Evolutionary conservation across 129 eudicot genomes (phyloP), one percentile per base, ranked within the genome.

Genomic region (Logfia minima): DNA sequence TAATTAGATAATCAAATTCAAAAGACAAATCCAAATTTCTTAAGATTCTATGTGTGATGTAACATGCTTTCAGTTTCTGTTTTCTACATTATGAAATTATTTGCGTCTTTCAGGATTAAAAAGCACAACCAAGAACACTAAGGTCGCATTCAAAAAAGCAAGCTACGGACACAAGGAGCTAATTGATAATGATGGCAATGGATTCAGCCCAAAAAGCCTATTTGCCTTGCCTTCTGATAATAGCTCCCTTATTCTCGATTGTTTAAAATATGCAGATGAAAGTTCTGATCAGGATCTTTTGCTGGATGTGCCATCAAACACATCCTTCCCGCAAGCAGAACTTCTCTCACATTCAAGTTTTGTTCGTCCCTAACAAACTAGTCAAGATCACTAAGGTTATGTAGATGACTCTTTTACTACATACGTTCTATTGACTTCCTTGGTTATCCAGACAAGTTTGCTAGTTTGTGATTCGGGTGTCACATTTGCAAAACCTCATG

Each of bases 271-370:
- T 55, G 86, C 66, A 29, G 87, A 82, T 74, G 89, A 88, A 31
- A 83, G 69, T 80, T 82, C 84, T 35, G 91, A 88, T 29, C 89
- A 90, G 67, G 96, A 90, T 71, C 78, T 82, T 73, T 73, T 90
- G 85, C 84, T 90, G 28, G 85, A 88, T 61, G 70, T 90, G 39
- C 96, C 91, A 60, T 86, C 89, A 8, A 83, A 86, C 74, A 81
- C 86, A 75, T 90, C 86, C 32, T 90, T 88, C 76, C 96, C 96
- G 0, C 89, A 88, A 72, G 96, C 96, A 14, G 91, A 90, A 80
- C 93, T 90, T 22, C 89, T 90, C 70, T 60, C 88, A 19, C 39
- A 32, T 35, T 56, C 89, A n/a, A 83, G 88, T 77, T 85, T 85
- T 66, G 83, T 75, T 32, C 77, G 86, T 19, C 55, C 17, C n/a